These are phyloP conservation scores for Tilletia setariae DNA, from an alignment of 1,284 basidiomycete species.

Conservation along the genomic window DNA sequence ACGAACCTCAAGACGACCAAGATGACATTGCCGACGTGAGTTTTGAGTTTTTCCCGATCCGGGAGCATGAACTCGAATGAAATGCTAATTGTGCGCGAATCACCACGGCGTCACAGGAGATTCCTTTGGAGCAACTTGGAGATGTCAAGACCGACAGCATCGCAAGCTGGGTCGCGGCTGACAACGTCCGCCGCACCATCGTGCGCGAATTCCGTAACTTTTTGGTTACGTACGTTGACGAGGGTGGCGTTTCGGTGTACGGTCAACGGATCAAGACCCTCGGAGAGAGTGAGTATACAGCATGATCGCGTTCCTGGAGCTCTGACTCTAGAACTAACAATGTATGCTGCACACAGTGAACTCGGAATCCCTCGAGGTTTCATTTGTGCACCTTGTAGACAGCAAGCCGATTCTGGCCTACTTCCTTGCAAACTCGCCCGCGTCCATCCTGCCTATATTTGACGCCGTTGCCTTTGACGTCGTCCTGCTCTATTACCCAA, in stretches of 20 bases:
- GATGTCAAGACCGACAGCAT: constrained; percentile 97
- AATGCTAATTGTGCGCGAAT: not conserved
- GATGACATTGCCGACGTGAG: constrained; percentile 54
- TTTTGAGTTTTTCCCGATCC: not conserved
- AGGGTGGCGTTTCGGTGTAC: constrained; percentile 85
- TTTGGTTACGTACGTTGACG: constrained; percentile 91
- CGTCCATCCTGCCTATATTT: constrained; percentile 87
- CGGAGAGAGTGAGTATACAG: constrained; percentile 74
- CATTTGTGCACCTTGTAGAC: constrained; percentile 83
- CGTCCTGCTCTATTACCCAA: constrained; percentile 91
- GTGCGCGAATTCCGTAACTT: constrained; percentile 91
- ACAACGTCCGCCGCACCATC: constrained; percentile 83
- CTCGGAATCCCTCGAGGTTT: constrained; percentile 93
- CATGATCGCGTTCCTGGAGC: not conserved
- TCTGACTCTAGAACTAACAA: not conserved
- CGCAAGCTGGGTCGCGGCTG: constrained; percentile 92
- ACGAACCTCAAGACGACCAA: constrained; percentile 63
- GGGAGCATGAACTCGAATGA: not conserved
- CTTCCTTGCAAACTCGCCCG: constrained; percentile 91
- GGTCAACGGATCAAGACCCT: constrained; percentile 87
- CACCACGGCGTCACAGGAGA: constrained; percentile 62
- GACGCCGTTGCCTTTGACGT: constrained; percentile 92
- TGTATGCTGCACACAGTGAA: constrained; percentile 62
- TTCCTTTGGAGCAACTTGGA: constrained; percentile 90
- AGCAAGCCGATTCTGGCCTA: constrained; percentile 94